Percentiles rank a stretch among this genome's conserved stretches.
phyloP scores from a whole-genome alignment of 1,139 yeast species.

The Lipomyces yarrowii region DNA sequence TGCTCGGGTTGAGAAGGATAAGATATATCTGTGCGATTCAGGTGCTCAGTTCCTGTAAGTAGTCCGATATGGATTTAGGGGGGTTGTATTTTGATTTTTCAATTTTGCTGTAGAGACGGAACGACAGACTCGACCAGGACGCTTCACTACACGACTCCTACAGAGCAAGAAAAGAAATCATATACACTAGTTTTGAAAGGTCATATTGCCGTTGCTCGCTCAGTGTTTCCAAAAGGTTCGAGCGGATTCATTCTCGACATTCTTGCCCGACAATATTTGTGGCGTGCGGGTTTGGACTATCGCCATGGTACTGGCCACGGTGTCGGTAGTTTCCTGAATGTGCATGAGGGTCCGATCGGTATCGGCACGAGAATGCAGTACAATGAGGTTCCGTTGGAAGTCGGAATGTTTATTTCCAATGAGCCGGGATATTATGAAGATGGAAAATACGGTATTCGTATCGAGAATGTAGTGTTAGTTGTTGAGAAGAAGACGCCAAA shows the following conservation, averaged over 20 bases:
- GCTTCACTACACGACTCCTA: slow-evolving; percentile 73
- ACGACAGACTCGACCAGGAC: slow-evolving; percentile 97
- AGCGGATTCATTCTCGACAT: slow-evolving; percentile 83
- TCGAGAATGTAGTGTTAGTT: slow-evolving; percentile 77
- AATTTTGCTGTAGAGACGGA: slow-evolving; percentile 56
- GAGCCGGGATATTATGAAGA: slow-evolving; percentile 97
- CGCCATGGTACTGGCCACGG: slow-evolving; percentile 98
- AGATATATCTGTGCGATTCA: slow-evolving; percentile 84
- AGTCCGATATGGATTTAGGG: neutral
- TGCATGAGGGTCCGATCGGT: slow-evolving; percentile 96
- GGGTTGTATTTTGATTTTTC: neutral
- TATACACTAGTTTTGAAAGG: slow-evolving; percentile 94
- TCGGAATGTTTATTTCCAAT: slow-evolving; percentile 83
- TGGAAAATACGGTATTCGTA: slow-evolving; percentile 90
- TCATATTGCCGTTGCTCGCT: slow-evolving; percentile 73
- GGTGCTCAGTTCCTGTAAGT: slow-evolving; percentile 77
- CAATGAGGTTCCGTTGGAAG: slow-evolving; percentile 48
- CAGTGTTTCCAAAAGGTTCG: slow-evolving; percentile 85
- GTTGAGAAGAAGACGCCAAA: slow-evolving; percentile 50
- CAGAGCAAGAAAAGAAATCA: slow-evolving; percentile 65
- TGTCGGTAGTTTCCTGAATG: slow-evolving; percentile 88
- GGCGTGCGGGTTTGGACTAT: slow-evolving; percentile 88
- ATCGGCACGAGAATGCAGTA: slow-evolving; percentile 60
- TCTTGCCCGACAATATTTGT: slow-evolving; percentile 85
- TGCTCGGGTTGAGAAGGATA: slow-evolving; percentile 69